phyloP scores from a whole-genome alignment of 1,139 yeast genomes.

The Saccharomyces pastorianus region DNA sequence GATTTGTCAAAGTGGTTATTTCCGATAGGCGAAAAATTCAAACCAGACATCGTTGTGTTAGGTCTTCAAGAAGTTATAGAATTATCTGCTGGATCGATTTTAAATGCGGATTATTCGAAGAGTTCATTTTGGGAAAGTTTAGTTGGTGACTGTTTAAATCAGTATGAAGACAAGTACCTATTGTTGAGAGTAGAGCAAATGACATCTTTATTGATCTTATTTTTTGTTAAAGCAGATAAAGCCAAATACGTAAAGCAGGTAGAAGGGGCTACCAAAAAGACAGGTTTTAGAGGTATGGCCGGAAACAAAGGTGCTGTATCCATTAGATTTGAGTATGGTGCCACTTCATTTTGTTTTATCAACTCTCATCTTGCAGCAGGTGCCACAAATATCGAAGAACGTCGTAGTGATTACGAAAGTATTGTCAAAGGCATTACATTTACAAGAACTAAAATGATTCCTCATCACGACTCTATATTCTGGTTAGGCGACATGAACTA shows the following conservation, averaged over 20 bases:
- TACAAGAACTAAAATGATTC: constrained; percentile 43
- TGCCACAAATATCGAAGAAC: constrained; percentile 60
- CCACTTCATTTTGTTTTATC: constrained; percentile 67
- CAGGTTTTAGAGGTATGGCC: constrained; percentile 91
- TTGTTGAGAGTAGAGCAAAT: constrained; percentile 77
- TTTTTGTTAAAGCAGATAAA: constrained; percentile 54
- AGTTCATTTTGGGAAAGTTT: constrained; percentile 58
- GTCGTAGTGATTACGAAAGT: constrained; percentile 74
- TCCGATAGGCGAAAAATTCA: constrained; percentile 49
- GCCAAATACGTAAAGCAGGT: constrained; percentile 52
- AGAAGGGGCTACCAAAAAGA: constrained; percentile 75
- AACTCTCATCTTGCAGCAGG: constrained; percentile 95
- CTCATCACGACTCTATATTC: constrained; percentile 75
- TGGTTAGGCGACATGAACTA: constrained; percentile 95
- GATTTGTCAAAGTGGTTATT: constrained; percentile 77
- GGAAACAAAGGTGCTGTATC: constrained; percentile 96
- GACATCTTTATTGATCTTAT: constrained; percentile 71
- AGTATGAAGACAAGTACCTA: constrained; percentile 43
- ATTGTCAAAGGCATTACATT: constrained; percentile 42
- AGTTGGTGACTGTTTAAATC: constrained; percentile 50
- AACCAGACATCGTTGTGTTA: constrained; percentile 64
- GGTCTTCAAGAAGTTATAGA: constrained; percentile 94
- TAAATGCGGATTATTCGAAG: constrained; percentile 59
- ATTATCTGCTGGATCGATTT: constrained; percentile 76
- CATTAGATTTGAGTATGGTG: constrained; percentile 71